Evolutionary conservation across 495 filamentous ascomycete species (phyloP).

Genomic region (Trichoderma virens): DNA sequence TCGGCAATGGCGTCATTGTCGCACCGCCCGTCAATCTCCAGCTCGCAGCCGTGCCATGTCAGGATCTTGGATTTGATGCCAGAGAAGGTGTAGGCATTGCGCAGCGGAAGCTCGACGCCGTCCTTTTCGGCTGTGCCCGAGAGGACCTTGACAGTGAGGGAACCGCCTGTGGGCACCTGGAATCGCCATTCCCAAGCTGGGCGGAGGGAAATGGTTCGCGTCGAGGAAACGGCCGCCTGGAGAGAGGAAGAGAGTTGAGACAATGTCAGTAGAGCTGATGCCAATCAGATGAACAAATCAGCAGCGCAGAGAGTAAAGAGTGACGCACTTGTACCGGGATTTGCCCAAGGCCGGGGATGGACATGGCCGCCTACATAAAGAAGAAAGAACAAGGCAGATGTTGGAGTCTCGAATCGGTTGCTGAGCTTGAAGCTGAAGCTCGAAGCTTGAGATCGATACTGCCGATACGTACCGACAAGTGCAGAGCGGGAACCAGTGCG

Average conservation of each 20-base stretch:
- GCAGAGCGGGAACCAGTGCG: not conserved
- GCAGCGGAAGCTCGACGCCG: conserved; percentile 84
- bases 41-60: conserved; percentile 80
- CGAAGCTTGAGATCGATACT: not conserved
- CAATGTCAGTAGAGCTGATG: too few species aligned
- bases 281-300: not conserved
- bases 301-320: conserved; percentile 6
- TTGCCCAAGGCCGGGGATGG: conserved; percentile 37
- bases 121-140: conserved; percentile 88
- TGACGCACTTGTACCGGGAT: conserved; percentile 32
- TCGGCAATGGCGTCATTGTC: conserved; percentile 40
- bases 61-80: conserved; percentile 81
- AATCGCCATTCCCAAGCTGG: conserved; percentile 79
- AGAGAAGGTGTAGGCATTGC: conserved; percentile 71
- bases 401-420: not conserved
- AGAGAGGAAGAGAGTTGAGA: not conserved
- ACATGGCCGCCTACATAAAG: conserved; percentile 12
- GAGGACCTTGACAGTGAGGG: conserved; percentile 50
- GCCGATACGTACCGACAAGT: not conserved
- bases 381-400: not conserved
- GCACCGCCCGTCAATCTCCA: conserved; percentile 59
- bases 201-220: conserved; percentile 30
- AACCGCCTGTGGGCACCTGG: conserved; percentile 64
- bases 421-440: not conserved
- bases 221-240: conserved; percentile 18